phyloP scores from a whole-genome alignment of 2,329 filamentous ascomycete genomes.

The Colletotrichum noveboracense region DNA sequence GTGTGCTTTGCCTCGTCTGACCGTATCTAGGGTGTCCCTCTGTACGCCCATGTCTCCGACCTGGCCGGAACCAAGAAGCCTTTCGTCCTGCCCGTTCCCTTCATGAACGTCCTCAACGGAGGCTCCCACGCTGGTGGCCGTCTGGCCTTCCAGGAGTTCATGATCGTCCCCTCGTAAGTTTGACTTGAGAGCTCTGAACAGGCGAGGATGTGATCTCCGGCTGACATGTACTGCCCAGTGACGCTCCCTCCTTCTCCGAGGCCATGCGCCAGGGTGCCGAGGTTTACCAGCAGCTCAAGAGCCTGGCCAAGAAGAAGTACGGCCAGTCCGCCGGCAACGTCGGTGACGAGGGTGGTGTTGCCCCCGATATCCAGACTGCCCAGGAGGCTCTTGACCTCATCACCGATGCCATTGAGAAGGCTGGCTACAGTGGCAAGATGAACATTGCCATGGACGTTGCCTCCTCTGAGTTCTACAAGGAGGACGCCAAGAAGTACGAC shows the following conservation, averaged over 20 bases:
- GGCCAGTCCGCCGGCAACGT: slow-evolving; percentile 99
- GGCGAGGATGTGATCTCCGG: too few species aligned
- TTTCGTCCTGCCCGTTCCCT: slow-evolving; percentile 87
- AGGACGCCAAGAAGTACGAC: slow-evolving; percentile 98
- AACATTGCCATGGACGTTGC: slow-evolving; percentile 99
- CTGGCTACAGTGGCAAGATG: slow-evolving; percentile 94
- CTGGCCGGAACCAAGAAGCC: slow-evolving; percentile 90
- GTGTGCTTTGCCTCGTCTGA: not conserved
- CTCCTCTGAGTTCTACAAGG: slow-evolving; percentile 99
- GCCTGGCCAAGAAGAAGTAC: slow-evolving; percentile 98
- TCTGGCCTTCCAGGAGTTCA: slow-evolving; percentile 95
- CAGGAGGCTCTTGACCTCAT: slow-evolving; percentile 98
- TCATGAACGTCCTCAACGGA: slow-evolving; percentile 94
- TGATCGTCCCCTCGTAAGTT: slow-evolving; percentile 83
- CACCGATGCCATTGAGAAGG: slow-evolving; percentile 89
- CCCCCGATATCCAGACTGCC: slow-evolving; percentile 96
- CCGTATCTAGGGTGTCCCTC: slow-evolving; percentile 68
- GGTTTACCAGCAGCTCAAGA: slow-evolving; percentile 98
- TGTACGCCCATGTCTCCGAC: slow-evolving; percentile 88
- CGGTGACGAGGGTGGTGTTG: slow-evolving; percentile 99
- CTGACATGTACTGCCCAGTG: slow-evolving; percentile 46
- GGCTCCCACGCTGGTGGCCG: slow-evolving; percentile 95
- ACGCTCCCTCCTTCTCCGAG: slow-evolving; percentile 91
- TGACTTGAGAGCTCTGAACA: not conserved
- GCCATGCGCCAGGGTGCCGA: slow-evolving; percentile 95